Evolutionary conservation across 805 yeast genomes (phyloP), one percentile per base, ranked within the genome.

Genomic region (Candida sphagnicola): DNA sequence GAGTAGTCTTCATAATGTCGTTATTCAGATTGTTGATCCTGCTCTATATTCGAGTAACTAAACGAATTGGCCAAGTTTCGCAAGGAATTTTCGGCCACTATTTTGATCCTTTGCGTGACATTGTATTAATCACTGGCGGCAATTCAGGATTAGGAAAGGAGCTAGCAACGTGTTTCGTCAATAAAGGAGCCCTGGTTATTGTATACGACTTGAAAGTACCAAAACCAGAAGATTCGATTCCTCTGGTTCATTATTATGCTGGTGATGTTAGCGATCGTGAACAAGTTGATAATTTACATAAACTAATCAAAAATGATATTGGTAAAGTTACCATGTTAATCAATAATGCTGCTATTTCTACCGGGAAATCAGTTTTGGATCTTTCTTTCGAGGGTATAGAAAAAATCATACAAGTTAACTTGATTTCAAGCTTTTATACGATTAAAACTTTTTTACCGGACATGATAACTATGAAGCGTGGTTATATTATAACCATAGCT

Each of bases 41-140:
- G 5, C 11, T 31, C 10, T 33, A n/a, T 14, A 8, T 16, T 13
- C 13, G 25, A 11, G 18, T 40, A 12, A 56, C 53, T 45, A 53
- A 50, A 23, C 41, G 43, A 13, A 46, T 63, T 14, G 49, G 66
- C 18, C 45, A 47, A 3, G 34, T 61, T 4, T 64, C 78, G 0
- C 64, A 69, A 18, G 30, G 57, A 2, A 19, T 77, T 1, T 54
- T 79, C 15, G 86, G 86, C 1, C 73, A 70, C 40, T 64, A 62
- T 8, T 72, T 74, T 43, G 82, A 78, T 28, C 74, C 77, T 0
- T 57, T 53, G 17, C 59, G 66, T 8, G 95, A 86, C 51, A 66
- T 83, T 8, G 83, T 80, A 0, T 60, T 89, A 3, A 65, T 91
- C 15, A 90, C 98, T 0, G 98, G 98, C 0, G 98, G 97, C 0